Percentiles rank a stretch among this genome's conserved stretches.
Conservation (phyloP, 345 rosid genomes). For the Arabidopsis arenosa region DNA sequence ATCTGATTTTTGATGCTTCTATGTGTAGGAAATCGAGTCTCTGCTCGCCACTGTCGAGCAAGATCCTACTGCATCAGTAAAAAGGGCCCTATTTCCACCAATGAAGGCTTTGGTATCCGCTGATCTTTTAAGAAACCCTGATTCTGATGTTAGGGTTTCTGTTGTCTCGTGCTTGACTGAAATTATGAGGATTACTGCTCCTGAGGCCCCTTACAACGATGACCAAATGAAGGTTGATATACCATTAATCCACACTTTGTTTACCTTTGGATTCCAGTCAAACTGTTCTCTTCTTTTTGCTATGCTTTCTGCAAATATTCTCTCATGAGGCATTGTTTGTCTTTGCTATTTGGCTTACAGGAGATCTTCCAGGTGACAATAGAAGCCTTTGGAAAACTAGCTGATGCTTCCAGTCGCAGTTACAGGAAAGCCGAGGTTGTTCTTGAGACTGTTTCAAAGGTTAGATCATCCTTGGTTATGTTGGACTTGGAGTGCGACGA, state of each 20-base stretch:
- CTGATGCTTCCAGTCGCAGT: slow-evolving; percentile 55
- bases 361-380: slow-evolving; percentile 64
- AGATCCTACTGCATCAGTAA: slow-evolving; percentile 53
- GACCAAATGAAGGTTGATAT: slow-evolving; percentile 66
- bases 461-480: slow-evolving; percentile 76
- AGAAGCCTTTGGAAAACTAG: slow-evolving; percentile 62
- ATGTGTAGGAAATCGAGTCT: slow-evolving; percentile 58
- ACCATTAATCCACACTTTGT: not conserved
- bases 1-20: slow-evolving; percentile 19
- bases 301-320: slow-evolving; percentile 2
- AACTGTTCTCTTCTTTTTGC: not conserved
- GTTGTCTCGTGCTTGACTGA: slow-evolving; percentile 76
- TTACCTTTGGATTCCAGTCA: slow-evolving; percentile 3
- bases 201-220: slow-evolving; percentile 73
- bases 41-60: slow-evolving; percentile 70
- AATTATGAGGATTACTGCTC: slow-evolving; percentile 81
- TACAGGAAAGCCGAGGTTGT: slow-evolving; percentile 64
- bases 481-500: slow-evolving; percentile 75
- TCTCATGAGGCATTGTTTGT: slow-evolving; percentile 20
- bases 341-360: slow-evolving; percentile 51
- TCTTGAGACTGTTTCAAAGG: slow-evolving; percentile 71
- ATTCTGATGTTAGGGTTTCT: slow-evolving; percentile 63
- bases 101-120: slow-evolving; percentile 66
- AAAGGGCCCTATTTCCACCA: slow-evolving; percentile 57
- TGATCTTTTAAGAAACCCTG: slow-evolving; percentile 59